Percentiles rank a stretch among this genome's conserved stretches.
These are phyloP conservation scores for Trichomonas gallinae DNA, from an alignment of 208 protist genomes.

Conservation along the genomic window DNA sequence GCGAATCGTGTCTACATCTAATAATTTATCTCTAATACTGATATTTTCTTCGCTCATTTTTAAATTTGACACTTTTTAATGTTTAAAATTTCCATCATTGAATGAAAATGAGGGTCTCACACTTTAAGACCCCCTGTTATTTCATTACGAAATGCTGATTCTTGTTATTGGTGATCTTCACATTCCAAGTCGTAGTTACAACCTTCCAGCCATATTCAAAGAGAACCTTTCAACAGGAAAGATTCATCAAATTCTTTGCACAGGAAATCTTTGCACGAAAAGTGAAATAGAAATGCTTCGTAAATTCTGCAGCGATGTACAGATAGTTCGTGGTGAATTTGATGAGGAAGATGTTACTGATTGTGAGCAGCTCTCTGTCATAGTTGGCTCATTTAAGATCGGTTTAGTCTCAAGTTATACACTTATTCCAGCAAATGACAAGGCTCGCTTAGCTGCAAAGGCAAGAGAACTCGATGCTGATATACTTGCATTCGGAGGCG, in stretches of 20 bases:
- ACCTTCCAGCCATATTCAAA: slow-evolving; percentile 77
- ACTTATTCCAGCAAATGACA: neutral
- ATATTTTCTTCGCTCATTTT: no score
- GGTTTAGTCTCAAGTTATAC: neutral
- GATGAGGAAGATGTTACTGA: neutral
- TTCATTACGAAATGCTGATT: slow-evolving; percentile 38
- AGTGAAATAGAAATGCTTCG: neutral
- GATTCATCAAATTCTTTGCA: slow-evolving; percentile 89
- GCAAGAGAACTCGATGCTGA: slow-evolving; percentile 76
- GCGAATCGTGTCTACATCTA: no score
- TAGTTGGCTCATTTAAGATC: neutral
- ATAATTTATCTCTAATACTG: no score
- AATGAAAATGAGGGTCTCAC: neutral
- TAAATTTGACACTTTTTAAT: neutral
- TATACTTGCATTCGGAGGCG: slow-evolving; percentile 81
- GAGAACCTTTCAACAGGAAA: slow-evolving; percentile 76
- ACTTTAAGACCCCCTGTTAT: no score
- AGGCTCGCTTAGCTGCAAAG: neutral
- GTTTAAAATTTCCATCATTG: neutral
- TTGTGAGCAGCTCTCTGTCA: neutral
- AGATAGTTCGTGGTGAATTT: neutral
- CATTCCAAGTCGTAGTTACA: slow-evolving; percentile 77
- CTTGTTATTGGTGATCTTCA: slow-evolving; percentile 93
- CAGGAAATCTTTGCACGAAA: slow-evolving; percentile 86
- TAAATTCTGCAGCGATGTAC: neutral